Conservation (phyloP, 208 protist genomes). For the Wallacemonas rigidus region DNA sequence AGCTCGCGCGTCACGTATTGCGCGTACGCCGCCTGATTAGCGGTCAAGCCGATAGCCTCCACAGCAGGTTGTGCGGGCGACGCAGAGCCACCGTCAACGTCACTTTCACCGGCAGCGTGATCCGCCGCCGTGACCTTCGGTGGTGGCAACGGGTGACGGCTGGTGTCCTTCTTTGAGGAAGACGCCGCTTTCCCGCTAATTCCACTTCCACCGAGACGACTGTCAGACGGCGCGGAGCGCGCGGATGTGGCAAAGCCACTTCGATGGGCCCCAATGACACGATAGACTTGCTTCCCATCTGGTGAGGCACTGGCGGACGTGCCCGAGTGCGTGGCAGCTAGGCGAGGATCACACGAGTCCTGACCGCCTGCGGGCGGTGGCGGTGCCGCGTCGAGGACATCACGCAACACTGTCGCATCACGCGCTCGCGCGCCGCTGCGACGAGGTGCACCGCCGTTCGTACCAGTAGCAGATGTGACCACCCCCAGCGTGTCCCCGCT, state of each 20-base stretch:
- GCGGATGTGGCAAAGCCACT: slow-evolving; percentile 18
- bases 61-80: background rate
- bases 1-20: slow-evolving; percentile 53
- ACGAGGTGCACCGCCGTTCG: background rate
- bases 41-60: slow-evolving; percentile 49
- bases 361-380: slow-evolving; percentile 1
- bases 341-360: slow-evolving; percentile 20
- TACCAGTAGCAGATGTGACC: background rate
- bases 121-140: slow-evolving; percentile 5
- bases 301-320: background rate
- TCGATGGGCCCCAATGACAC: slow-evolving; percentile 26
- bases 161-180: background rate
- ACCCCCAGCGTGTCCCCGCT: background rate
- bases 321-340: slow-evolving; percentile 2
- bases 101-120: background rate
- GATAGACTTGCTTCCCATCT: slow-evolving; percentile 19
- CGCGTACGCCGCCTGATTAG: slow-evolving; percentile 60
- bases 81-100: background rate
- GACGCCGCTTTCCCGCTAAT: background rate
- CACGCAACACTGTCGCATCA: slow-evolving; percentile 1
- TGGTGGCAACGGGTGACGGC: background rate
- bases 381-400: background rate
- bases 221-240: too few relatives aligned
- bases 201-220: background rate
- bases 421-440: background rate